Conservation (phyloP, 1,284 basidiomycete species). For the Ustilago esculenta region DNA sequence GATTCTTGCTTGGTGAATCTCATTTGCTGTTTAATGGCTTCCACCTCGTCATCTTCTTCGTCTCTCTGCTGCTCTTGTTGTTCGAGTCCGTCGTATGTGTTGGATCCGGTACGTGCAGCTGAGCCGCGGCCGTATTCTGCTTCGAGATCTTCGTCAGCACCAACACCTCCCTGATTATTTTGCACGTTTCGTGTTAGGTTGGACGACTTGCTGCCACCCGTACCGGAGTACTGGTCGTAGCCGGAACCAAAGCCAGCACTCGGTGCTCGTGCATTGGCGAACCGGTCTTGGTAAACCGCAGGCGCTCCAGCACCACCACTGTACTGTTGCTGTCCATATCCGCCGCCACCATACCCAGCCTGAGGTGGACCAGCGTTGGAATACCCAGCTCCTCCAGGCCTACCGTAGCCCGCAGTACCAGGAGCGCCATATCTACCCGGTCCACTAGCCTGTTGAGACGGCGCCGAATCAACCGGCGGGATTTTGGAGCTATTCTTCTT, state of each 20-base stretch:
- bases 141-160: constrained; percentile 53
- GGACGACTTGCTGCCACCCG: constrained; percentile 17
- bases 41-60: constrained; percentile 93
- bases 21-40: constrained; percentile 94
- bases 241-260: constrained; percentile 41
- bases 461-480: constrained; percentile 29
- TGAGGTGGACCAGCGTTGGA: constrained; percentile 7
- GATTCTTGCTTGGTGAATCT: constrained; percentile 91
- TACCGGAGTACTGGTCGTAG: constrained; percentile 47
- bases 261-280: constrained; percentile 52
- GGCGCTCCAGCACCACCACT: constrained; percentile 16
- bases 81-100: constrained; percentile 48
- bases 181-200: constrained; percentile 30
- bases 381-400: constrained; percentile 12
- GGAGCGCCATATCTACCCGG: constrained; percentile 26
- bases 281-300: constrained; percentile 33
- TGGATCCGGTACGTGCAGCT: constrained; percentile 8
- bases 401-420: constrained; percentile 18
- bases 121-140: constrained; percentile 62
- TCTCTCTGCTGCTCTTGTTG: constrained; percentile 69
- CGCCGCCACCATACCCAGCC: constrained; percentile 8
- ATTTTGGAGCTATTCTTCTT: constrained; percentile 46
- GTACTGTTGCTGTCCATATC: constrained; percentile 26
- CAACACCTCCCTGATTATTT: constrained; percentile 6
- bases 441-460: constrained; percentile 13